Evolutionary conservation across 1,284 basidiomycete genomes (phyloP).

Genomic region (Tremellales sp.): DNA sequence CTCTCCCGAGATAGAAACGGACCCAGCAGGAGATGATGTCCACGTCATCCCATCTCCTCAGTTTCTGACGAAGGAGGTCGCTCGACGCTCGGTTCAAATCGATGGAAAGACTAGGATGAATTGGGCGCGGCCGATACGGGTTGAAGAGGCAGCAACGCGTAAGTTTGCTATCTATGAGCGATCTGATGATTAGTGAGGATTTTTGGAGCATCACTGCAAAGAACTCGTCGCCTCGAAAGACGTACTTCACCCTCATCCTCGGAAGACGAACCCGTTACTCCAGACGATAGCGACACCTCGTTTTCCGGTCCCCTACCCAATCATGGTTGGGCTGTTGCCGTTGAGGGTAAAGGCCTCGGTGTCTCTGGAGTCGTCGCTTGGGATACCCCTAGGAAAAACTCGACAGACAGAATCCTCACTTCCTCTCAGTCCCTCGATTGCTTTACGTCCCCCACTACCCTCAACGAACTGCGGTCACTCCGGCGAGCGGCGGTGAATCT

Average conservation of each 20-base stretch:
- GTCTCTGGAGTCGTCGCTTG: conserved; percentile 20
- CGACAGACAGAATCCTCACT: conserved; percentile 12
- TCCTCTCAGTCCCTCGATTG: conserved; percentile 21
- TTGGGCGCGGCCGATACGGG: conserved; percentile 27
- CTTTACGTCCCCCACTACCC: conserved; percentile 22
- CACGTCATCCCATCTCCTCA: conserved; percentile 1
- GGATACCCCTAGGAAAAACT: conserved; percentile 7
- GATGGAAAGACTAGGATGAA: conserved; percentile 14
- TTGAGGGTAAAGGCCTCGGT: conserved; percentile 16
- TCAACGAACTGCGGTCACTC: conserved; percentile 24
- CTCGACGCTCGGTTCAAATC: conserved; percentile 13
- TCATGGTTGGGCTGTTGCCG: conserved; percentile 14
- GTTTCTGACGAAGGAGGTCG: conserved; percentile 1
- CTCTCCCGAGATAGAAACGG: conserved; percentile 2
- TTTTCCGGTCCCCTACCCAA: conserved; percentile 3
- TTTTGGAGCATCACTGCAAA: conserved; percentile 14
- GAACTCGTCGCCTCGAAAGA: conserved; percentile 8
- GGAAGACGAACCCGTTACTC: conserved; percentile 16
- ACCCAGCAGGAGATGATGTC: conserved; percentile 5
- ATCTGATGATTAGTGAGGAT: conserved; percentile 7
- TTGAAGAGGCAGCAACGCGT: conserved; percentile 8
- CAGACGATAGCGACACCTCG: conserved; percentile 10
- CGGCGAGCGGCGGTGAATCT: conserved; percentile 23
- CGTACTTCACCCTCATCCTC: conserved; percentile 8
- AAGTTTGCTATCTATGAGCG: neutral